Conservation (phyloP, 768 basidiomycete species). For the Galerina sulciceps region DNA sequence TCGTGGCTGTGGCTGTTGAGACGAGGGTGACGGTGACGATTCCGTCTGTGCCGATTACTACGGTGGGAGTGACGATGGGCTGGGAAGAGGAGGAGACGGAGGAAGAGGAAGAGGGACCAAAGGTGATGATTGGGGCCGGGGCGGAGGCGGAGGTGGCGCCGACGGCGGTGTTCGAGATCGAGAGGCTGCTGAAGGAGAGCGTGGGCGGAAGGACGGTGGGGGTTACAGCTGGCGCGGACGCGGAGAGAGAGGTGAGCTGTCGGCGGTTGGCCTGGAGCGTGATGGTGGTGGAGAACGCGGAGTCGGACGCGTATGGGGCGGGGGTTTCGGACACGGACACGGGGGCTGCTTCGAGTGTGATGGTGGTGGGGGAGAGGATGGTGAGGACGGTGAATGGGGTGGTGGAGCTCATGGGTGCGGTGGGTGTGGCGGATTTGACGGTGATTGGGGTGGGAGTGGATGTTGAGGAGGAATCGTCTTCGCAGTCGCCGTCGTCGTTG, state of each 20-base stretch:
- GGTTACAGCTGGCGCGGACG: constrained; percentile 5
- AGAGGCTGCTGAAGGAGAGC: constrained; percentile 6
- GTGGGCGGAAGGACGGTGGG: constrained; percentile 14
- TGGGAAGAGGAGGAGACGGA: constrained; percentile 10
- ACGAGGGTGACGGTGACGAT: constrained; percentile 39
- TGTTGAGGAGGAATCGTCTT: constrained; percentile 9
- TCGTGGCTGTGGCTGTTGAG: constrained; percentile 19
- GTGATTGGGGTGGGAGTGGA: constrained; percentile 9
- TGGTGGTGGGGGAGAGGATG: neutral
- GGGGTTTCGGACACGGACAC: constrained; percentile 1
- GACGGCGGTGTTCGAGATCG: neutral
- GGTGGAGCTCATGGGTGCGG: neutral
- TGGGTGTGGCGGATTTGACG: constrained; percentile 4
- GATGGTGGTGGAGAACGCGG: constrained; percentile 4
- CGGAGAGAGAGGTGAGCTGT: neutral
- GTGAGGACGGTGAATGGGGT: neutral
- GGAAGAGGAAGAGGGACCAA: constrained; percentile 5
- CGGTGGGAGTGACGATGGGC: constrained; percentile 25
- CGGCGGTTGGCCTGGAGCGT: neutral
- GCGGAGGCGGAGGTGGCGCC: neutral
- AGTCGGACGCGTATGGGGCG: constrained; percentile 3
- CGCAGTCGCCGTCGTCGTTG: constrained; percentile 9
- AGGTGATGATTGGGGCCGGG: neutral
- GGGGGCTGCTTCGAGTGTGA: constrained; percentile 4
- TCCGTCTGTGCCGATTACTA: constrained; percentile 35